These are phyloP conservation scores for Symbiodinium natans DNA, from an alignment of 73 alveolate genomes.

Conservation along the genomic window DNA sequence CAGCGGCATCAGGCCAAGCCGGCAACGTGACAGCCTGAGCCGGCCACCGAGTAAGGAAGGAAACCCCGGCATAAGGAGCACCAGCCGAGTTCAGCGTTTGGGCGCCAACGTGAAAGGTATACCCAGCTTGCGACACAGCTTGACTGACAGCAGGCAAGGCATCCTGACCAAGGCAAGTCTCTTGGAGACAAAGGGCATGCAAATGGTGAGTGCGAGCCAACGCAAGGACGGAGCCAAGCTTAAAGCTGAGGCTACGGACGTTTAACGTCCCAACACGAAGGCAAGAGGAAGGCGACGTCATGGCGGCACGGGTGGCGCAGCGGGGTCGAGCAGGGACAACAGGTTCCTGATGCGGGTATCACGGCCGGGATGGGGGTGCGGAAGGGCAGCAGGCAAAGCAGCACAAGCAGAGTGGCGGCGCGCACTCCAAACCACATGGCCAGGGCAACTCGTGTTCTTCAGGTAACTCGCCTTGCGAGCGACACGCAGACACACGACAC, in stretches of 20 bases:
- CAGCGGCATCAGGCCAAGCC: neutral
- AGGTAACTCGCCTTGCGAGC: no score
- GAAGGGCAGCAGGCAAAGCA: no score
- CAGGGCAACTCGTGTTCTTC: no score
- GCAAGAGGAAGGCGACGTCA: no score
- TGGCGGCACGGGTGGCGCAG: no score
- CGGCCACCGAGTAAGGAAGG: neutral
- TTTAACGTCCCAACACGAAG: neutral
- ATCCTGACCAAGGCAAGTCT: neutral
- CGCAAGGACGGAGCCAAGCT: neutral
- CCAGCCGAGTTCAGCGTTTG: neutral
- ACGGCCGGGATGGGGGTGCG: no score
- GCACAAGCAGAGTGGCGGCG: no score
- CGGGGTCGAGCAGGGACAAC: no score
- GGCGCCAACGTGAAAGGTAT: neutral
- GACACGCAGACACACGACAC: no score
- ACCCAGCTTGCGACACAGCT: neutral
- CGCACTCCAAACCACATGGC: no score
- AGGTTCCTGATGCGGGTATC: no score
- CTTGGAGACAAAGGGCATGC: constrained; percentile 4
- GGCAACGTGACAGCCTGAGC: neutral
- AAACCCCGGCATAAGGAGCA: neutral
- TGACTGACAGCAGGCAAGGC: neutral
- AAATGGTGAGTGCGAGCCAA: neutral
- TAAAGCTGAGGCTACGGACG: neutral